Percentiles rank a stretch among this genome's conserved stretches.
Evolutionary conservation across 1,284 basidiomycete species (phyloP).

Genomic region (Waitea zeae): DNA sequence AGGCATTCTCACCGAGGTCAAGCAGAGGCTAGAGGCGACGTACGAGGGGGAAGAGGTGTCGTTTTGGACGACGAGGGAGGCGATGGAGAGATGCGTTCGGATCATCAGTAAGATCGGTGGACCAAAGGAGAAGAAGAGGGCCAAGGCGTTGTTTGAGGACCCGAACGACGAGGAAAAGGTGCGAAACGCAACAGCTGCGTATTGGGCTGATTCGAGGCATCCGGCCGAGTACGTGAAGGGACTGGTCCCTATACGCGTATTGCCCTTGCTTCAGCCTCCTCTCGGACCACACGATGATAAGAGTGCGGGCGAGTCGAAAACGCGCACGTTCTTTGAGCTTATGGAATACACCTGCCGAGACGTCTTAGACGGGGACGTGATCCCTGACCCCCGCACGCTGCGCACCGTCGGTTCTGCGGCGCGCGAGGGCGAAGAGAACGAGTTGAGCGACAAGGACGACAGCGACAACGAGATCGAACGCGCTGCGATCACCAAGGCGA

Average conservation of each 20-base stretch:
- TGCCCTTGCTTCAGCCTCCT: no score
- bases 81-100: conserved; percentile 44
- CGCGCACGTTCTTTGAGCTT: conserved; percentile 20
- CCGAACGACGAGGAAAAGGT: conserved; percentile 13
- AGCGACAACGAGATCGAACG: conserved; percentile 23
- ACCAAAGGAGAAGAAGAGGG: conserved; percentile 36
- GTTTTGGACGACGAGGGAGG: conserved; percentile 70
- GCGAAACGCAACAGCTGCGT: no score
- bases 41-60: conserved; percentile 16
- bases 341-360: conserved; percentile 30
- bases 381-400: conserved; percentile 16
- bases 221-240: conserved; percentile 26
- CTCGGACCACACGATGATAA: no score
- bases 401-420: not conserved
- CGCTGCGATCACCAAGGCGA: conserved; percentile 33
- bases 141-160: conserved; percentile 29
- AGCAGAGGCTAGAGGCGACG: not conserved
- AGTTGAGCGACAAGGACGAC: not conserved
- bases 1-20: conserved; percentile 25
- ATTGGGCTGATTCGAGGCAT: conserved; percentile 53
- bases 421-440: not conserved
- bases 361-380: conserved; percentile 29
- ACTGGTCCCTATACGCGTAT: conserved; percentile 37
- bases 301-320: not conserved
- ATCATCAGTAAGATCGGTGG: conserved; percentile 65